Evolutionary conservation across 148 eudicot genomes (phyloP), one percentile per base, ranked within the genome.

Genomic region (Salicornia ramosissima): DNA sequence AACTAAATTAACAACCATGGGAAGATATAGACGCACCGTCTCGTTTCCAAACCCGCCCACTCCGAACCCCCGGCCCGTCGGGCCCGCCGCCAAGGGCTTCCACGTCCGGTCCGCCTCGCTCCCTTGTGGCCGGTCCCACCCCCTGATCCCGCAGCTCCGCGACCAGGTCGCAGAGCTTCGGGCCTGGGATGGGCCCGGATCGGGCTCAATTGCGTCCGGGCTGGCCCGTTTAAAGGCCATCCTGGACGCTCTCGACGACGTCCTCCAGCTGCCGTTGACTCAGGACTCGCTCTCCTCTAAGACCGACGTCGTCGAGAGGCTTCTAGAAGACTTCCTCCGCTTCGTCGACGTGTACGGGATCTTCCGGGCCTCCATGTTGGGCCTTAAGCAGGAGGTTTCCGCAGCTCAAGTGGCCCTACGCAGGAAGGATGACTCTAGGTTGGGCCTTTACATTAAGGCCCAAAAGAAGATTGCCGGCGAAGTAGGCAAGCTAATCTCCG

Each of bases 51-150:
- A 87, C 84, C 85, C 79, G 5, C 73, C 34, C 83, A 75, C 30
- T 10, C 53, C 34, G 18, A 14, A 62, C 45, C 64, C 82, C 85
- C 8, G 76, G 81, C 81, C 79, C 59, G 1, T 50, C 80, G 2
- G 71, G 40, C 75, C 80, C 55, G 7, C 78, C 11, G 13, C 60
- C 10, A 87, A 76, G 52, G 58, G 87, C 13, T 59, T 74, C 64
- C 97, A 92, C 69, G 83, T 83, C 60, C 81, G 97, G 14, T 92
- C 97, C 29, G 68, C 80, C 69, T 90, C 96, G 77, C 91, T 92
- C 25, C 97, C 97, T 0, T 84, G 83, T 71, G 68, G 64, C 39
- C 70, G 88, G 10, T 56, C 87, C 13, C 87, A 90, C 66, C 97
- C 96, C 0, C 68, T 88, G 24, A 84, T 86, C 75, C 83, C 86